Percentiles rank a stretch among this genome's conserved stretches.
Conservation (phyloP, 2,329 filamentous ascomycete species). For the Ceratocystis harringtonii region DNA sequence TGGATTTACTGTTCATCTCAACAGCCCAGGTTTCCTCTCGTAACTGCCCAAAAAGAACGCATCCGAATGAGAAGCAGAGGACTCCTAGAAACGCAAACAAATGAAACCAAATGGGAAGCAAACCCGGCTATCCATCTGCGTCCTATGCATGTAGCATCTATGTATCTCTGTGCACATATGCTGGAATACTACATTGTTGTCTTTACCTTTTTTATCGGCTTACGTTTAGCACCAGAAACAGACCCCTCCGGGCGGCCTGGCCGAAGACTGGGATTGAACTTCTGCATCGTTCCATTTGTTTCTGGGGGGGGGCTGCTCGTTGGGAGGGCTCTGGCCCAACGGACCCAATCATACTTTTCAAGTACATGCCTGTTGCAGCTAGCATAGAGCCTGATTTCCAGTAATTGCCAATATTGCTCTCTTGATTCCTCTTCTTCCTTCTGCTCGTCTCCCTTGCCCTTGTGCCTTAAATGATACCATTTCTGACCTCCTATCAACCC, state of each 20-base stretch:
- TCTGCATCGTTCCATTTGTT: background rate
- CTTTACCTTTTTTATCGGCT: background rate
- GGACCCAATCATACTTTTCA: background rate
- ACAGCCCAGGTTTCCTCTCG: too few species aligned
- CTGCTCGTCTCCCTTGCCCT: background rate
- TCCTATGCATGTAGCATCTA: background rate
- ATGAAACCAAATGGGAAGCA: too few species aligned
- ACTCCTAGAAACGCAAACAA: too few species aligned
- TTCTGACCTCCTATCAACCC: background rate
- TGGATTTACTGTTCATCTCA: too few species aligned
- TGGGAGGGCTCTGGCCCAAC: background rate
- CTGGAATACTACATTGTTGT: background rate
- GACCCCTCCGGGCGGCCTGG: background rate
- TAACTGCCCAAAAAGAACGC: too few species aligned
- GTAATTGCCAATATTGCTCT: background rate
- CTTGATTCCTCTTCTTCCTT: background rate
- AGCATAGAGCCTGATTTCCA: background rate
- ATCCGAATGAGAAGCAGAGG: too few species aligned
- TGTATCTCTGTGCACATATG: background rate
- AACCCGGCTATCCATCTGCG: too few species aligned
- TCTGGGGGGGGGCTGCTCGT: background rate
- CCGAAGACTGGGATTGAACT: background rate
- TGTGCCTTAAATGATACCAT: background rate
- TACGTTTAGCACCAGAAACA: background rate
- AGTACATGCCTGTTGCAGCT: background rate